Evolutionary conservation across 225 moss, liverwort and hornwort genomes (phyloP), one percentile per base, ranked within the genome.

Genomic region (Physcomitrium patens): DNA sequence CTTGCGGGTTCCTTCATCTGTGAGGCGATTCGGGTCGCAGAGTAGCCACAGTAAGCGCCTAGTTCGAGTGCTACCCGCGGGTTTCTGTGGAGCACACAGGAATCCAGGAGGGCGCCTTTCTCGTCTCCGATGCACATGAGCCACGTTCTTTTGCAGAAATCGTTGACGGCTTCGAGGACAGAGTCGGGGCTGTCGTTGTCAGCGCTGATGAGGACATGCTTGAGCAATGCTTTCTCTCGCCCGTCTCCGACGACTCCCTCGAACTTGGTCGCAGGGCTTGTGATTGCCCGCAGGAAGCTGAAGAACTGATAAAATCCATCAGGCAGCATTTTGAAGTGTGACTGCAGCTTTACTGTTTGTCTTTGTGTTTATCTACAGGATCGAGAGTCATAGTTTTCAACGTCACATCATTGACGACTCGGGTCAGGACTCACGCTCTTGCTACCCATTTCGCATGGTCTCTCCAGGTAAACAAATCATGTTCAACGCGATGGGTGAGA

Each of bases 31-130:
- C 84, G 80, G 5, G 80, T 80, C 11, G 89, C 84, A 12, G 89
- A 90, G 70, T 86, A 90, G 11, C 89, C 86, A 24, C 84, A 80
- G 70, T 90, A 86, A 0, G 89, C 80, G 43, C 89, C 89, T 0
- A 90, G 69, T 70, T 90, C 89, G 5, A 90, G 73, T 12, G 82
- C 84, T 2, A 57, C 41, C 16, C 69, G 62, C 0, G 89, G 84
- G 1, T 80, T 75, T 11, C 75, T 12, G 1, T 28, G 22, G 0
- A 20, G 41, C n/a, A 89, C 17, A 17, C 71, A 42, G 0, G 72
- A 17, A n/a, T 78, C 82, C 8, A 90, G 65, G 10, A 84, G 23
- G 27, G 58, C 9, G 41, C 89, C 86, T 70, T 90, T 90, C 23
- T 78, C 48, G 6, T 71, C 67, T 1, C 89, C 89, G 0, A 90